phyloP scores from a whole-genome alignment of 495 filamentous ascomycete species.

The Hyphodiscus hymeniophilus region DNA sequence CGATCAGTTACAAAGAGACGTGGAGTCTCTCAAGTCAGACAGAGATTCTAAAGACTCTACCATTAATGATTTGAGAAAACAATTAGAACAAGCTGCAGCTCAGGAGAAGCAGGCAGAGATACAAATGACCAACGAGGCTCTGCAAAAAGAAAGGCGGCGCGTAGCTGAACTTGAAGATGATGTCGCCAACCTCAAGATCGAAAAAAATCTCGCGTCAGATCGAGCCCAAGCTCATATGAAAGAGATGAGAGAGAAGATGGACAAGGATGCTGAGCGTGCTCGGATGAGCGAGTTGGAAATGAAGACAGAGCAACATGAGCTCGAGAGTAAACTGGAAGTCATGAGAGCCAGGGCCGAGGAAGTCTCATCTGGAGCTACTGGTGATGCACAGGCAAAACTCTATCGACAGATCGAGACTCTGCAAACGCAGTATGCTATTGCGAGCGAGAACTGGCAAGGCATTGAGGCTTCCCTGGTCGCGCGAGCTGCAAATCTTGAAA shows the following conservation, averaged over 20 bases:
- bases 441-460: constrained; percentile 95
- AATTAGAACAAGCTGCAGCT: constrained; percentile 59
- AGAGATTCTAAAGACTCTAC: constrained; percentile 54
- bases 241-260: constrained; percentile 60
- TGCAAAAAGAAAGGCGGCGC: constrained; percentile 60
- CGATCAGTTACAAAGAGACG: constrained; percentile 60
- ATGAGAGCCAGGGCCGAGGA: constrained; percentile 84
- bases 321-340: constrained; percentile 88
- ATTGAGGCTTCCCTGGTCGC: constrained; percentile 77
- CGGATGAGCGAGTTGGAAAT: constrained; percentile 67
- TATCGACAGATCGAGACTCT: constrained; percentile 91
- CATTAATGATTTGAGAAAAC: constrained; percentile 60
- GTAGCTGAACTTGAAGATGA: constrained; percentile 65
- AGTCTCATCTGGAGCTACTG: constrained; percentile 68
- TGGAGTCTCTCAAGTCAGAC: constrained; percentile 58
- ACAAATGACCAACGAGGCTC: constrained; percentile 55
- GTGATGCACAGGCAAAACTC: constrained; percentile 84
- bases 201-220: constrained; percentile 67
- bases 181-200: constrained; percentile 60
- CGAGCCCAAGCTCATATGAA: constrained; percentile 59
- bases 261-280: constrained; percentile 66
- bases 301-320: constrained; percentile 68
- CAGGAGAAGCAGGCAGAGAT: constrained; percentile 61
- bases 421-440: constrained; percentile 89
- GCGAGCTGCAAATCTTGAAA: constrained; percentile 68